These are phyloP conservation scores for Verticillium isaacii DNA, from an alignment of 2,329 filamentous ascomycete species.

Conservation along the genomic window DNA sequence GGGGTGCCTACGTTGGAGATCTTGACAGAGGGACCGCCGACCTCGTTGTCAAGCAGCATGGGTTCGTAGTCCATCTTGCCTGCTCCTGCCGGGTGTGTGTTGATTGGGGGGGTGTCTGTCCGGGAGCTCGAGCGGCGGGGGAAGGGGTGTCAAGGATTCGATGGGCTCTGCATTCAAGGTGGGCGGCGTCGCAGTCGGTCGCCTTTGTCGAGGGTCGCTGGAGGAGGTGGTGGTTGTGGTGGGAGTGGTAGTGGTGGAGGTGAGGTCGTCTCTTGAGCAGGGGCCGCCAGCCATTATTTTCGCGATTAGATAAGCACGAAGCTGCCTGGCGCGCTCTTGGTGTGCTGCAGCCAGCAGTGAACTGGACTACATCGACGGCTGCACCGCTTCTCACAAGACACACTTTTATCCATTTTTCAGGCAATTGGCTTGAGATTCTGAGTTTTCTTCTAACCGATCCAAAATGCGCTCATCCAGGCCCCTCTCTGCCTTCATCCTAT, in stretches of 20 bases:
- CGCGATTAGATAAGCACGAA: background rate
- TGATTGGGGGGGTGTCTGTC: background rate
- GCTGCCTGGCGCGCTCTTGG: no score
- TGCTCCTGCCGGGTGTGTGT: background rate
- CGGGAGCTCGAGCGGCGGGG: background rate
- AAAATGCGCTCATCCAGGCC: no score
- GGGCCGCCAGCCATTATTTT: background rate
- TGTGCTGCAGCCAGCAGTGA: no score
- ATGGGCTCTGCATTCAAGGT: background rate
- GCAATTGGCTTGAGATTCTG: no score
- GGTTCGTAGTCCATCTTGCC: conserved; percentile 53
- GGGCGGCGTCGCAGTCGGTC: background rate
- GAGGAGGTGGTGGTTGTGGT: background rate
- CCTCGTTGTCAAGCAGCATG: conserved; percentile 55
- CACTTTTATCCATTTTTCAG: no score
- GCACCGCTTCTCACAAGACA: no score
- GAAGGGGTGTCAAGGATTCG: background rate
- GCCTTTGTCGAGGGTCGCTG: background rate
- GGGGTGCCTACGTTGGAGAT: conserved; percentile 49
- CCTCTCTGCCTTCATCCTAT: no score
- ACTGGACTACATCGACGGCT: no score
- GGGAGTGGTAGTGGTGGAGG: background rate
- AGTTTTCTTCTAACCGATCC: no score
- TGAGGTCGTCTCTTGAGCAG: background rate
- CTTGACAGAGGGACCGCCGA: conserved; percentile 52